A percentile compares a stretch with the other conserved stretches of the same genome.
phyloP scores from a whole-genome alignment of 116 monocot species.

The Dioscorea cayenensis region DNA sequence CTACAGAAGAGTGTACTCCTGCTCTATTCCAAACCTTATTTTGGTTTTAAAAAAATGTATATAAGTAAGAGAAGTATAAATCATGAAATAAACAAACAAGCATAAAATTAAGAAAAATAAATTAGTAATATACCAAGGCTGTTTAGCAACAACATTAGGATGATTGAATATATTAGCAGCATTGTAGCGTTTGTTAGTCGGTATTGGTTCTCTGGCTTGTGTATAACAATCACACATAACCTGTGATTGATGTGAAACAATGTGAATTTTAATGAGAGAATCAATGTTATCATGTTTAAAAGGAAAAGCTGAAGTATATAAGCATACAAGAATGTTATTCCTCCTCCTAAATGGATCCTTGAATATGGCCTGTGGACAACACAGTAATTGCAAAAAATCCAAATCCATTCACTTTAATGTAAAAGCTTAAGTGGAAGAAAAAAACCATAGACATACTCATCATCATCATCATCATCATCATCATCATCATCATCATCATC shows the following conservation, averaged over 20 bases:
- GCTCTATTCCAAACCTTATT: constrained; percentile 82
- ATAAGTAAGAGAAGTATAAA: not conserved
- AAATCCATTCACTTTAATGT: too few relatives aligned
- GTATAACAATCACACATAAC: constrained; percentile 95
- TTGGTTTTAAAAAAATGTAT: not conserved
- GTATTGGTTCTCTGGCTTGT: constrained; percentile 77
- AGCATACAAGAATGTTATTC: constrained; percentile 52
- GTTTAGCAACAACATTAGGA: constrained; percentile 62
- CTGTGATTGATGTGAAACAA: constrained; percentile 13
- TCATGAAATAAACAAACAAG: not conserved
- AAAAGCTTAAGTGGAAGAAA: too few relatives aligned
- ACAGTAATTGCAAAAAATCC: not conserved
- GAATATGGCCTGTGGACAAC: constrained; percentile 60
- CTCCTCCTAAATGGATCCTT: constrained; percentile 63
- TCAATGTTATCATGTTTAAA: not conserved
- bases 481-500: too few relatives aligned
- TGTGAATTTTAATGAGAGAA: not conserved
- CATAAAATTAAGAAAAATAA: not conserved
- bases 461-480: too few relatives aligned
- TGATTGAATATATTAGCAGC: constrained; percentile 79
- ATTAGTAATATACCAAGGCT: constrained; percentile 37
- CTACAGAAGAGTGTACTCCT: constrained; percentile 91
- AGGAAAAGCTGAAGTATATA: not conserved
- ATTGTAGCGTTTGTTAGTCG: constrained; percentile 67
- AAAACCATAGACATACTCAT: too few relatives aligned